Evolutionary conservation across 1,284 basidiomycete genomes (phyloP).

Genomic region (Ustilago curta): DNA sequence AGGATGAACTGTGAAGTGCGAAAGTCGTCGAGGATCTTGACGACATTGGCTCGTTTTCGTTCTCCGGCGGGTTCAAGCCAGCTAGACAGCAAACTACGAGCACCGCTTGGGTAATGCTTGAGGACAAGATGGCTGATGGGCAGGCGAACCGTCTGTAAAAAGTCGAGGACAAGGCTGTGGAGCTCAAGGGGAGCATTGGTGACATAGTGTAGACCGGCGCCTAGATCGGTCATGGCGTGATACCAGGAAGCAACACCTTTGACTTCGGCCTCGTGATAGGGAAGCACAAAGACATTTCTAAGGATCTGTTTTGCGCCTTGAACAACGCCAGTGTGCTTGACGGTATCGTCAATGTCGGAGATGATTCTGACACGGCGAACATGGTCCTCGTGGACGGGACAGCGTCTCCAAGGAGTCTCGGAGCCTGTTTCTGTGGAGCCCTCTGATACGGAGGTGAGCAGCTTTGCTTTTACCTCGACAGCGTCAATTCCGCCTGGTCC

Average conservation of each 20-base stretch:
- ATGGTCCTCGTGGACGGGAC: slow-evolving; percentile 41
- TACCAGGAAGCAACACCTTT: slow-evolving; percentile 80
- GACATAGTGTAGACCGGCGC: slow-evolving; percentile 71
- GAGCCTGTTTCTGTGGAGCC: not conserved
- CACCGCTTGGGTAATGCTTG: slow-evolving; percentile 58
- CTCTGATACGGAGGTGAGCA: slow-evolving; percentile 10
- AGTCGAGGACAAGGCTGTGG: slow-evolving; percentile 82
- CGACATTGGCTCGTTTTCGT: slow-evolving; percentile 52
- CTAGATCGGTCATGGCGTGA: slow-evolving; percentile 36
- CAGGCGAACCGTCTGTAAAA: slow-evolving; percentile 78
- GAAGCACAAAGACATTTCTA: slow-evolving; percentile 72
- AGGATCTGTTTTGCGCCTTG: slow-evolving; percentile 68
- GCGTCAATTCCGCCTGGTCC: slow-evolving; percentile 34
- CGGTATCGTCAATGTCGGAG: slow-evolving; percentile 94
- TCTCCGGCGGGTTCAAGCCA: slow-evolving; percentile 61
- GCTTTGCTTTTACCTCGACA: slow-evolving; percentile 35
- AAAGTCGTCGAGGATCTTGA: slow-evolving; percentile 56
- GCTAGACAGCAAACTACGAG: slow-evolving; percentile 46
- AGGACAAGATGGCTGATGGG: slow-evolving; percentile 73
- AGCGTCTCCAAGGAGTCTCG: slow-evolving; percentile 39
- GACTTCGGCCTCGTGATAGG: slow-evolving; percentile 80
- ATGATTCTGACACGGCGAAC: slow-evolving; percentile 74
- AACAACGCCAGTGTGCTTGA: slow-evolving; percentile 74
- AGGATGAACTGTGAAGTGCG: slow-evolving; percentile 57
- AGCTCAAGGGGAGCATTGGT: slow-evolving; percentile 90